Conservation (phyloP, 2,329 filamentous ascomycete genomes). For the Calonectria pauciramosa region DNA sequence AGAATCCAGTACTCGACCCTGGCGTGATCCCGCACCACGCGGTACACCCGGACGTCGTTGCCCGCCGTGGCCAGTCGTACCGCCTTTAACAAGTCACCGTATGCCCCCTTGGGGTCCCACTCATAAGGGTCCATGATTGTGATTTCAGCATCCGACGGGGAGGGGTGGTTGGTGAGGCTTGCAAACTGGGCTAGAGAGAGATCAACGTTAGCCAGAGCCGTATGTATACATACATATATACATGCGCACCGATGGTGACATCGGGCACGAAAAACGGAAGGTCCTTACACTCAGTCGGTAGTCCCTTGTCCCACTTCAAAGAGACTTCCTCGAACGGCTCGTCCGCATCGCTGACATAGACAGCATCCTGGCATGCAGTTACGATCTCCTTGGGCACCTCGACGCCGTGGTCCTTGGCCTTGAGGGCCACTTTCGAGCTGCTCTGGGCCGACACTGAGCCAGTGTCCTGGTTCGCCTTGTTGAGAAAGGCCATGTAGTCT, state of each 20-base stretch:
- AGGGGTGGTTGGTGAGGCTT: slow-evolving; percentile 72
- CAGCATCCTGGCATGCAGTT: slow-evolving; percentile 64
- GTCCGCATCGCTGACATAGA: slow-evolving; percentile 86
- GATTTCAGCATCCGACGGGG: slow-evolving; percentile 68
- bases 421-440: slow-evolving; percentile 56
- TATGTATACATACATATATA: neutral
- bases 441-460: slow-evolving; percentile 38
- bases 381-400: slow-evolving; percentile 72
- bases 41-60: slow-evolving; percentile 81
- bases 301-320: slow-evolving; percentile 69
- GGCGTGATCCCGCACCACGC: slow-evolving; percentile 72
- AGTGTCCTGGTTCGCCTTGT: slow-evolving; percentile 88
- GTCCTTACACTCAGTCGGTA: slow-evolving; percentile 74
- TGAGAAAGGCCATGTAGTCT: slow-evolving; percentile 86
- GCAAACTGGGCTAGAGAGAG: slow-evolving; percentile 74
- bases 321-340: slow-evolving; percentile 86
- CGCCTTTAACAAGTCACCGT: slow-evolving; percentile 77
- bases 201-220: slow-evolving; percentile 12
- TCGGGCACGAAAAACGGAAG: neutral
- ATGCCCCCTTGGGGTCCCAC: slow-evolving; percentile 82
- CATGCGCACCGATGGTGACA: neutral
- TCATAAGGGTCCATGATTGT: slow-evolving; percentile 76
- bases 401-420: slow-evolving; percentile 66
- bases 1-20: slow-evolving; percentile 87
- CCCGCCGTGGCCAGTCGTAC: slow-evolving; percentile 74